Conservation (phyloP, 495 filamentous ascomycete genomes). For the Penicillium chermesinum region DNA sequence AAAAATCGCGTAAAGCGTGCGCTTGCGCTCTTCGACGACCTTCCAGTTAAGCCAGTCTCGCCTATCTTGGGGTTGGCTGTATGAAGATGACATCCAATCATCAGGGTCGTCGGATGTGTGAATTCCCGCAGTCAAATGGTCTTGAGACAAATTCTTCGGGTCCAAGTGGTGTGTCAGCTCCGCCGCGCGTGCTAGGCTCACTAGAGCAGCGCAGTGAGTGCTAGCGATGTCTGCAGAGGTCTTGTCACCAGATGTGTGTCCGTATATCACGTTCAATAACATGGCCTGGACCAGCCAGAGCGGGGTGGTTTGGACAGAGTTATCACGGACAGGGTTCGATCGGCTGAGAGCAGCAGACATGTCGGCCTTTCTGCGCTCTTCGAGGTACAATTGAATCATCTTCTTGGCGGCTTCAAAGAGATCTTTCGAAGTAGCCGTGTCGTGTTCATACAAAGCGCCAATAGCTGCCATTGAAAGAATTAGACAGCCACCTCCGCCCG, state of each 20-base stretch:
- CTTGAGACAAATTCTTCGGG: conserved; percentile 35
- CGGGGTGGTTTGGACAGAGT: conserved; percentile 71
- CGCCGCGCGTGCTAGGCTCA: conserved; percentile 84
- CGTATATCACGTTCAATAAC: conserved; percentile 94
- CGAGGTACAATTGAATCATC: conserved; percentile 89
- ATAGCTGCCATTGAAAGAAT: conserved; percentile 95
- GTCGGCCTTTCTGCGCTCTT: conserved; percentile 87
- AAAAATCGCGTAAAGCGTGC: conserved; percentile 90
- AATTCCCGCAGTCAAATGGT: conserved; percentile 27
- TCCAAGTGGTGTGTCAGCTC: conserved; percentile 56
- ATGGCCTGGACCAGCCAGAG: conserved; percentile 98
- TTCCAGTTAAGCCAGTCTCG: conserved; percentile 89
- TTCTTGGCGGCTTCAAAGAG: conserved; percentile 91
- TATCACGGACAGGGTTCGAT: conserved; percentile 53
- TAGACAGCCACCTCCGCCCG: conserved; percentile 82
- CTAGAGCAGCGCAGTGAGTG: conserved; percentile 84
- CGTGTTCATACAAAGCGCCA: conserved; percentile 89
- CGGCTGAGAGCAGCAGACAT: conserved; percentile 74
- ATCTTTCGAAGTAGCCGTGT: conserved; percentile 71
- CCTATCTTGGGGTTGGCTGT: conserved; percentile 60
- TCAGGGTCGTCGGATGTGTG: conserved; percentile 17
- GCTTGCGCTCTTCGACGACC: conserved; percentile 81
- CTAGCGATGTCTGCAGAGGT: conserved; percentile 83
- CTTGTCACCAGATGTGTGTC: conserved; percentile 92
- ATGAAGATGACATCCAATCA: conserved; percentile 26